Conservation (phyloP, 495 filamentous ascomycete species). For the Penicillium desertorum region DNA sequence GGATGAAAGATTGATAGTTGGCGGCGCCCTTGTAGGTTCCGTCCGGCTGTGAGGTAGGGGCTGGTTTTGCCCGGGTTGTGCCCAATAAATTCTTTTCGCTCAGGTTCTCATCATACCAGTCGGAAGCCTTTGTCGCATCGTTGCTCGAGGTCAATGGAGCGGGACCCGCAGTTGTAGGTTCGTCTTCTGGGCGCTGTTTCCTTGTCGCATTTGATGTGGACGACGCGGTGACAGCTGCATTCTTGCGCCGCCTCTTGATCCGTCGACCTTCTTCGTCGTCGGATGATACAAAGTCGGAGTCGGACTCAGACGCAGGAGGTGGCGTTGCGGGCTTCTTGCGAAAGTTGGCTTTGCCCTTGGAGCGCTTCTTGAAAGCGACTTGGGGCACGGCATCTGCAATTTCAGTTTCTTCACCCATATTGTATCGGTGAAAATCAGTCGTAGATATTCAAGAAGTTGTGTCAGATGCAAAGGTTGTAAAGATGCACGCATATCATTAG, state of each 20-base stretch:
- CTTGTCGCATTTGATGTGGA: constrained; percentile 41
- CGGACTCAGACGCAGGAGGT: constrained; percentile 60
- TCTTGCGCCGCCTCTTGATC: constrained; percentile 78
- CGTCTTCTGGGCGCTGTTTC: constrained; percentile 49
- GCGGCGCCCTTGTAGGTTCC: constrained; percentile 77
- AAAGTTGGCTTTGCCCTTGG: constrained; percentile 72
- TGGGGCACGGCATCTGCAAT: constrained; percentile 22
- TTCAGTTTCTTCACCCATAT: constrained; percentile 22
- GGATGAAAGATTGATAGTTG: constrained; percentile 71
- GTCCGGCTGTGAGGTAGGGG: constrained; percentile 36
- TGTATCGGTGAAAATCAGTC: not conserved
- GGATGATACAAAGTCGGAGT: constrained; percentile 68
- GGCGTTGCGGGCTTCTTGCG: constrained; percentile 84
- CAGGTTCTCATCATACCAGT: constrained; percentile 76
- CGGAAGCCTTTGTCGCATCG: constrained; percentile 89
- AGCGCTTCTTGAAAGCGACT: constrained; percentile 79
- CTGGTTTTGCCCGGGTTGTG: constrained; percentile 45
- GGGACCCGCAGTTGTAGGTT: constrained; percentile 55
- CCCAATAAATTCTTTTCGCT: constrained; percentile 64
- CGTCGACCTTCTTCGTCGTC: constrained; percentile 71
- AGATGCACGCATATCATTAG: not conserved
- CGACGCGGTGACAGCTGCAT: constrained; percentile 58
- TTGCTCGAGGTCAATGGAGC: constrained; percentile 62
- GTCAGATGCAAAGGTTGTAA: not conserved
- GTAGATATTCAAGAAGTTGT: not conserved